Percentiles rank a stretch among this genome's conserved stretches.
Conservation (phyloP, 345 rosid genomes). For the Salix purpurea region DNA sequence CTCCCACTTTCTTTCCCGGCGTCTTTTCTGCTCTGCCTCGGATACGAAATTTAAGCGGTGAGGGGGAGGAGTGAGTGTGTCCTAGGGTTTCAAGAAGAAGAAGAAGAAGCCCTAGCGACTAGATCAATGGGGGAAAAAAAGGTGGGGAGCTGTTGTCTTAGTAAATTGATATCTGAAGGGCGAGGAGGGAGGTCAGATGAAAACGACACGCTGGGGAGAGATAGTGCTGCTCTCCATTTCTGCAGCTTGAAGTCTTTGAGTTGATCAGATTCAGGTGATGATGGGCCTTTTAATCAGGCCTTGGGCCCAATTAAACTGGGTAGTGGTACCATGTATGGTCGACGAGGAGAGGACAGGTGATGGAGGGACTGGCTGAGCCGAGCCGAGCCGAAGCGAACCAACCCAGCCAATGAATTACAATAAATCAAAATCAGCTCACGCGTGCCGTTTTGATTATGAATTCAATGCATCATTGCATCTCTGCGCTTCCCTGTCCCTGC, state of each 20-base stretch:
- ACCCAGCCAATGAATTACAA: too few species aligned
- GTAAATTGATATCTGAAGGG: not conserved
- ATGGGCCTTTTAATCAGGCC: not conserved
- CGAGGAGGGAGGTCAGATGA: not conserved
- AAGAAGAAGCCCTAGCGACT: not conserved
- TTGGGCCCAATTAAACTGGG: not conserved
- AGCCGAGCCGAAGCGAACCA: too few species aligned
- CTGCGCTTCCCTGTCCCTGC: too few species aligned
- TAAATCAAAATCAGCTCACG: too few species aligned
- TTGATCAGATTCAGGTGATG: not conserved
- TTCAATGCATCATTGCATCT: too few species aligned
- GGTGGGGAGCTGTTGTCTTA: not conserved
- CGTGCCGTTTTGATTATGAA: too few species aligned
- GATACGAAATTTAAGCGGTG: not conserved
- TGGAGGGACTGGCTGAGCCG: too few species aligned
- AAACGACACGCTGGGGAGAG: not conserved
- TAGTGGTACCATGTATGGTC: too few species aligned
- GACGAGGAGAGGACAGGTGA: too few species aligned
- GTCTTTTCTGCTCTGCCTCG: not conserved
- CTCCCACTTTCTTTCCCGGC: too few species aligned
- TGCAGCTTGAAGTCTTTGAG: not conserved
- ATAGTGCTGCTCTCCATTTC: not conserved
- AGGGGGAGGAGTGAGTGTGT: not conserved
- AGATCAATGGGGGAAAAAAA: not conserved
- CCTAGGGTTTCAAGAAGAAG: not conserved